These are phyloP conservation scores for Primulina huaijiensis DNA, from an alignment of 257 asterid genomes.

Conservation along the genomic window DNA sequence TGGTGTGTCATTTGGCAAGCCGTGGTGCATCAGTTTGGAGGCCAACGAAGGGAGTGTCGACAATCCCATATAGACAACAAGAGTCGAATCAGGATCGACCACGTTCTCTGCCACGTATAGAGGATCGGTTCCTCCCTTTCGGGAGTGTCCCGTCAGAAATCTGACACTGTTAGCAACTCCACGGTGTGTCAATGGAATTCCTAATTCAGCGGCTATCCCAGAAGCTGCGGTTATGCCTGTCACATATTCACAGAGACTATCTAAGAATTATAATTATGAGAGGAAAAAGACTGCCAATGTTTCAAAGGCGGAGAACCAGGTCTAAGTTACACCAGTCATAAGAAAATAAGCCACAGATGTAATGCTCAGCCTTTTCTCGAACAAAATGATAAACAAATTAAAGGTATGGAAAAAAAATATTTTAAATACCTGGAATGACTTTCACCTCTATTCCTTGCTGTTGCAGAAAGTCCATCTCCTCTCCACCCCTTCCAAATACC, in stretches of 20 bases:
- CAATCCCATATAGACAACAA: slow-evolving; percentile 91
- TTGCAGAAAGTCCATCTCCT: slow-evolving; percentile 96
- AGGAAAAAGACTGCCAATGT: not conserved
- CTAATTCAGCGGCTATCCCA: slow-evolving; percentile 94
- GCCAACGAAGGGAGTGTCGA: slow-evolving; percentile 91
- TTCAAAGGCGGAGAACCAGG: not conserved
- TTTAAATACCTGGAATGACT: slow-evolving; percentile 74
- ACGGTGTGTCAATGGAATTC: slow-evolving; percentile 94
- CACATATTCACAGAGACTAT: slow-evolving; percentile 3
- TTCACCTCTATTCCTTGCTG: slow-evolving; percentile 81
- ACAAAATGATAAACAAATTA: not conserved
- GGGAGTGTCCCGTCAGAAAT: slow-evolving; percentile 90
- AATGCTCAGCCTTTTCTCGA: not conserved
- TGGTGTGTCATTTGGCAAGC: slow-evolving; percentile 86
- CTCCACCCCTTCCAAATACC: slow-evolving; percentile 99
- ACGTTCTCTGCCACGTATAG: slow-evolving; percentile 85
- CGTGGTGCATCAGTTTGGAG: slow-evolving; percentile 58
- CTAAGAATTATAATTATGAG: not conserved
- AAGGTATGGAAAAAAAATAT: not conserved
- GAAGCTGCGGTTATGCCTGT: slow-evolving; percentile 98
- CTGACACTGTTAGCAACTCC: slow-evolving; percentile 88
- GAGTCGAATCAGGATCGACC: slow-evolving; percentile 85
- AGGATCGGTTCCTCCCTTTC: slow-evolving; percentile 93
- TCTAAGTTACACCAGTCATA: not conserved
- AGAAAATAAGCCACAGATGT: not conserved